phyloP scores from a whole-genome alignment of 495 filamentous ascomycete genomes.

The Xylona heveae region DNA sequence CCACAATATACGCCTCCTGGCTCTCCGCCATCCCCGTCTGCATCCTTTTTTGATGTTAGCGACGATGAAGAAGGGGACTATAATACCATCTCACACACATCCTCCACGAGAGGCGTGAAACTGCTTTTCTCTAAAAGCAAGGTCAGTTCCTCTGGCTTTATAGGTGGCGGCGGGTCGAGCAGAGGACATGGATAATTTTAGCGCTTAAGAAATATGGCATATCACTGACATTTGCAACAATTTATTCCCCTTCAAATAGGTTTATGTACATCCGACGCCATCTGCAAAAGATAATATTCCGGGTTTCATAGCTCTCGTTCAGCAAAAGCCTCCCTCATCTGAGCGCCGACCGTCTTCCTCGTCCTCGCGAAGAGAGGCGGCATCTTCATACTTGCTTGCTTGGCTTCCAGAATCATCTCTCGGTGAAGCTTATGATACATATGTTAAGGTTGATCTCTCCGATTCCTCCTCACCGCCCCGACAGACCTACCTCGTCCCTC shows the following conservation, averaged over 20 bases:
- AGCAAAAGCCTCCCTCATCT: constrained; percentile 46
- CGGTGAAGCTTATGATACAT: constrained; percentile 67
- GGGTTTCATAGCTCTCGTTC: constrained; percentile 85
- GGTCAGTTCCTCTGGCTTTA: constrained; percentile 20
- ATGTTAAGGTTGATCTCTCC: constrained; percentile 83
- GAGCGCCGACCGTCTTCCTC: constrained; percentile 9
- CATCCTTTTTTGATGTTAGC: constrained; percentile 89
- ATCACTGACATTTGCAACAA: constrained; percentile 9
- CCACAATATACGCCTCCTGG: constrained; percentile 14
- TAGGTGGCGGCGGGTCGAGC: not conserved
- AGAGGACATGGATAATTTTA: not conserved
- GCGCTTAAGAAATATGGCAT: not conserved
- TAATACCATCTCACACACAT: constrained; percentile 76
- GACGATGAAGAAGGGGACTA: constrained; percentile 94
- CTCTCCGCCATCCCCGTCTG: constrained; percentile 49
- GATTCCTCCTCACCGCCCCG: constrained; percentile 62
- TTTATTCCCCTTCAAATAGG: constrained; percentile 22
- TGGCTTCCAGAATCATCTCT: constrained; percentile 88
- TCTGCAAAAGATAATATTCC: constrained; percentile 88
- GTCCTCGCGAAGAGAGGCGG: constrained; percentile 18
- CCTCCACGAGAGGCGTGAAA: constrained; percentile 69
- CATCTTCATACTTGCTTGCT: constrained; percentile 61
- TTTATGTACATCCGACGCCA: constrained; percentile 92
- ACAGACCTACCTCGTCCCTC: constrained; percentile 77
- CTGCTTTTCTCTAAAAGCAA: constrained; percentile 96